Conservation (phyloP, 202 grass and related monocot genomes). For the Hordeum pubiflorum region DNA sequence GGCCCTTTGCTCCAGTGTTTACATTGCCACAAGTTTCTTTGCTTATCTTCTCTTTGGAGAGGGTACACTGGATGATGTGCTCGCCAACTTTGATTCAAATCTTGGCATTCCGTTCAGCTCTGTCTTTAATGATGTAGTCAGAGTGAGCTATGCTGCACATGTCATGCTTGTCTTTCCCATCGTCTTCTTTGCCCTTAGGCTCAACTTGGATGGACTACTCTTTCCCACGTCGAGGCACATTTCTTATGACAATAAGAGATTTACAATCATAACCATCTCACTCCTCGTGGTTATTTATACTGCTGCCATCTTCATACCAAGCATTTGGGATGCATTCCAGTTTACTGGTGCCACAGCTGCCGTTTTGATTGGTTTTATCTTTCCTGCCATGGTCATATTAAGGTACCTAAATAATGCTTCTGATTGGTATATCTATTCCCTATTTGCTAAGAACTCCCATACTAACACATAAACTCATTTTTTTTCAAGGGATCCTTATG, state of each 20-base stretch:
- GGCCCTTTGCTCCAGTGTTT: constrained; percentile 67
- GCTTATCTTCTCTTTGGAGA: constrained; percentile 91
- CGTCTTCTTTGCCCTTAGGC: constrained; percentile 63
- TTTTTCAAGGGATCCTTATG: constrained; percentile 63
- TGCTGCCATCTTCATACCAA: constrained; percentile 81
- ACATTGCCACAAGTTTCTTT: constrained; percentile 85
- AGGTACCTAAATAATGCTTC: constrained; percentile 43
- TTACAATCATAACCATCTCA: constrained; percentile 51
- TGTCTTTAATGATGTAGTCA: constrained; percentile 62
- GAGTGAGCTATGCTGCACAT: constrained; percentile 73
- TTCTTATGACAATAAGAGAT: constrained; percentile 64
- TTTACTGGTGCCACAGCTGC: constrained; percentile 83
- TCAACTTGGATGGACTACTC: constrained; percentile 80
- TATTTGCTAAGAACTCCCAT: not conserved
- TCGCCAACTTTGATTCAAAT: constrained; percentile 76
- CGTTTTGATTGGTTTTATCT: constrained; percentile 80
- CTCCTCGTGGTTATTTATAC: constrained; percentile 56
- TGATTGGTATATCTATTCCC: not conserved
- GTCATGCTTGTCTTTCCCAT: constrained; percentile 97
- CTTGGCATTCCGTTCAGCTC: constrained; percentile 68
- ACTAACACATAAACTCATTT: not conserved
- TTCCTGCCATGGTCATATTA: constrained; percentile 74
- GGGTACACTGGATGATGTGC: constrained; percentile 67
- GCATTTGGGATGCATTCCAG: constrained; percentile 92
- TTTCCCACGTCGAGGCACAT: constrained; percentile 69